Base-by-base conservation (phyloP, 106 monocot genomes). In the Cymbidium sinense region DNA sequence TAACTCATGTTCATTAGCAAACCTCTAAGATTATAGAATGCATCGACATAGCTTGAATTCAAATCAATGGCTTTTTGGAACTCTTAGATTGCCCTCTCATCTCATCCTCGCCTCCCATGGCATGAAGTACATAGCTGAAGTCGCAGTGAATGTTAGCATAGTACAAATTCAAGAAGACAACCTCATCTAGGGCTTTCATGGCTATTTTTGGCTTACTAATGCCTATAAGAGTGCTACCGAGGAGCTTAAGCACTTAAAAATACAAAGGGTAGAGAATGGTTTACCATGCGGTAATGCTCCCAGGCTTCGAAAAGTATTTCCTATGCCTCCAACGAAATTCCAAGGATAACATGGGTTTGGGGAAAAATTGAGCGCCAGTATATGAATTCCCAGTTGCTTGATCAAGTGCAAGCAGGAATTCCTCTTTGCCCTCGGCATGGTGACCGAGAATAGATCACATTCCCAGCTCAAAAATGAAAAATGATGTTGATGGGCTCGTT, bases 51-150 rank as follows among this genome's bases (percentile, higher is more conserved):
- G 70, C 91, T 89, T 12, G 94, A 89, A 55, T 87, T 91, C 69
- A 94, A 73, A 78, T 94, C 94, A 47, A 94, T 94, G 8, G 89
- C 94, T 76, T 91, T 94, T 82, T 94, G 94, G 23, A 91, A 94
- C 74, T 91, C 94, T 76, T 91, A 91, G 70, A 89, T 85, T 1
- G 94, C 94, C 74, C 85, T 71, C 12, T 94, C 88, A 44, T 94
- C 89, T n/a, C n/a, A n/a, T n/a, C n/a, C 54, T 94, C 94, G n/a
- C 89, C 94, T 41, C 41, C 41, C 83, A 94, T 76, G 1, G 88
- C 90, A 36, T 94, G 94, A 29, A 94, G 77, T 4, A 81, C 87
- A 2, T 89, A 94, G 25, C 94, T 91, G 13, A 94, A 84, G 71
- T 94, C 94, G 54, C 94, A 94, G 37, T 89, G 91, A 2, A 91